Conservation (phyloP, 1,284 basidiomycete genomes). For the Heterobasidion parviporum region DNA sequence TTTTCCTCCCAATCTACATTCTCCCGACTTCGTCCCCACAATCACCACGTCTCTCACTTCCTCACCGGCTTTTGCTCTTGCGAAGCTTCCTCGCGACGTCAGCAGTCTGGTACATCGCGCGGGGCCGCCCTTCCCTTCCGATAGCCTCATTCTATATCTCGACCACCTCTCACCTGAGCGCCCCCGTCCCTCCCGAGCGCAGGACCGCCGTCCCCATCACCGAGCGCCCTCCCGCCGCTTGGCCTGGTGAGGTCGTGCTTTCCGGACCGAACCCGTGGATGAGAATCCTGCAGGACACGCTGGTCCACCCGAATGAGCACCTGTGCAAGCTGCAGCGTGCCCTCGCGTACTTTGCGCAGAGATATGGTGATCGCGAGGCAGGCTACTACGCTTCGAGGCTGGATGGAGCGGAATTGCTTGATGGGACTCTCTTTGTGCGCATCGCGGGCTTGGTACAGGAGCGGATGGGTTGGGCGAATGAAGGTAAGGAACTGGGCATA, state of each 20-base stretch:
- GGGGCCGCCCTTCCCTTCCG: slow-evolving; percentile 27
- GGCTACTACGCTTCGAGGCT: slow-evolving; percentile 31
- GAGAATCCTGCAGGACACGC: slow-evolving; percentile 38
- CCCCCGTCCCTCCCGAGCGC: slow-evolving; percentile 10
- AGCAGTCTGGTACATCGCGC: slow-evolving; percentile 28
- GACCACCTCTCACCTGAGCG: slow-evolving; percentile 9
- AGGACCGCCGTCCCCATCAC: slow-evolving; percentile 19
- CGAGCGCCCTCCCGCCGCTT: slow-evolving; percentile 12
- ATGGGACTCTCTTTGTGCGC: slow-evolving; percentile 5
- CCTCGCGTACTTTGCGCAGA: slow-evolving; percentile 40
- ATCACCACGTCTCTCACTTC: slow-evolving; percentile 15
- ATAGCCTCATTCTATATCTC: slow-evolving; percentile 27
- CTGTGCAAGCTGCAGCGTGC: slow-evolving; percentile 51
- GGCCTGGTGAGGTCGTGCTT: not conserved
- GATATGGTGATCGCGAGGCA: slow-evolving; percentile 35
- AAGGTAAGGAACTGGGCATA: not conserved
- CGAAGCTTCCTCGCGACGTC: slow-evolving; percentile 28
- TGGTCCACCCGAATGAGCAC: slow-evolving; percentile 55
- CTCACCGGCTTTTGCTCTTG: slow-evolving; percentile 22
- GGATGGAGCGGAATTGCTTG: slow-evolving; percentile 25
- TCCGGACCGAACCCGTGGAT: slow-evolving; percentile 43
- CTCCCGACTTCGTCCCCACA: slow-evolving; percentile 7
- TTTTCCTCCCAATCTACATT: slow-evolving; percentile 32
- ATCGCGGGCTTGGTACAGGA: slow-evolving; percentile 3
- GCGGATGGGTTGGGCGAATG: slow-evolving; percentile 4